Evolutionary conservation across 1,284 basidiomycete species (phyloP), one percentile per base, ranked within the genome.

Genomic region (Pseudozyma flocculosa): DNA sequence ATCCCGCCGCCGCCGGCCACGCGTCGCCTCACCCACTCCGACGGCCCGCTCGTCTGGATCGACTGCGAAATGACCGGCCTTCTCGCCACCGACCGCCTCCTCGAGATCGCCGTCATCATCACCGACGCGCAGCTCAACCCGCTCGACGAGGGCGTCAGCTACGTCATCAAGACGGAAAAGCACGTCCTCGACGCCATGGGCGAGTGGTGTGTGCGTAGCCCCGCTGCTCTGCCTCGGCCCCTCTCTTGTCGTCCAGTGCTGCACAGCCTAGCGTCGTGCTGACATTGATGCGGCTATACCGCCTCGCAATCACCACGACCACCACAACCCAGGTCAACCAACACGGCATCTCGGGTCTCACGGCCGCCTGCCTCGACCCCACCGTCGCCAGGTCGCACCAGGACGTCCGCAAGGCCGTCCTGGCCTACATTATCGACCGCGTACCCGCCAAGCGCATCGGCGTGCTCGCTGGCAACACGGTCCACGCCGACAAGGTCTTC

Each of bases 41-140:
- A 84, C 18, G 87, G 88, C 0, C 89, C 90, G 10, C 79, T 92
- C 43, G 88, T 92, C 2, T 92, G 89, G 89, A 84, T 92, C 45
- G 90, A 92, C 75, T 89, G 89, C 71, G 89, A 92, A 79, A 92
- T 92, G 90, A 90, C 88, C 2, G 86, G 86, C 4, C 76, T 87
- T 21, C 79, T 87, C 70, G 82, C 82, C 3, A 81, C 82, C 24
- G 87, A 92, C 74, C 85, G 85, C 52, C 84, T 92, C 22, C 74
- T 92, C 4, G 89, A 92, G 75, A 80, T 77, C 84, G 90, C 82
- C 0, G 88, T 90, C 29, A 78, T 92, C 26, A 86, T 92, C 43
- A 92, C 90, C 1, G 83, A 92, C 60, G 89, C 88, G 9, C 83
- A 90, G 56, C 79, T 92, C 36, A 82, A 87, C 19, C 72, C 83